Evolutionary conservation across 2,329 filamentous ascomycete genomes (phyloP), one percentile per base, ranked within the genome.

Genomic region (Neonectria sp.): DNA sequence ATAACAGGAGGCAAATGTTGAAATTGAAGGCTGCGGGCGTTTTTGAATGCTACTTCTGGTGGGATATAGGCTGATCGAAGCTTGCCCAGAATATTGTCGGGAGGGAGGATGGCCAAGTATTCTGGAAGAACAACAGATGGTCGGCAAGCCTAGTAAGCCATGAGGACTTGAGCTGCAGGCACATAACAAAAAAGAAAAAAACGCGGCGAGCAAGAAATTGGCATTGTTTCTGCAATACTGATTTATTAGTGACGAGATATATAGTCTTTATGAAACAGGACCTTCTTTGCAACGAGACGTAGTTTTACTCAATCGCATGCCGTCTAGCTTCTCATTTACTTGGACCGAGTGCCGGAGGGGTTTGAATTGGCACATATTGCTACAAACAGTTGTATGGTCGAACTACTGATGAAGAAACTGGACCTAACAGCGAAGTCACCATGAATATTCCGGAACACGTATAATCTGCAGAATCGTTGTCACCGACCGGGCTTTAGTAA

Each of bases 41-140:
- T 45, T 57, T 58, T 7, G 7, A 40, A 15, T n/a, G n/a, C n/a
- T 43, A 12, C 25, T 37, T 49, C 17, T 24, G 27, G 17, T 24
- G 15, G 40, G 29, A 21, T 8, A 46, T 45, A 17, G n/a, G 46
- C 17, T 43, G 45, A 53, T 60, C 11, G 21, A 35, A 35, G 43
- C 43, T 12, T 17, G 17, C 58, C 49, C 48, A 43, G 58, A 55
- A 55, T 60, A 40, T 21, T 37, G 25, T 52, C 45, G 25, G 37
- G 31, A 45, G 40, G 48, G 27, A 17, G 21, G 24, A 53, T 29
- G 24, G n/a, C 25, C 43, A 31, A 29, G 29, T n/a, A 35, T 46
- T 60, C 49, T 52, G 58, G 58, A 60, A 55, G 48, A 46, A 53
- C n/a, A 43, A 46, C 49, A 60, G 27, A 35, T 25, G 40, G 48